Conservation (phyloP, 306 rosid genomes). For the Lotus japonicus region DNA sequence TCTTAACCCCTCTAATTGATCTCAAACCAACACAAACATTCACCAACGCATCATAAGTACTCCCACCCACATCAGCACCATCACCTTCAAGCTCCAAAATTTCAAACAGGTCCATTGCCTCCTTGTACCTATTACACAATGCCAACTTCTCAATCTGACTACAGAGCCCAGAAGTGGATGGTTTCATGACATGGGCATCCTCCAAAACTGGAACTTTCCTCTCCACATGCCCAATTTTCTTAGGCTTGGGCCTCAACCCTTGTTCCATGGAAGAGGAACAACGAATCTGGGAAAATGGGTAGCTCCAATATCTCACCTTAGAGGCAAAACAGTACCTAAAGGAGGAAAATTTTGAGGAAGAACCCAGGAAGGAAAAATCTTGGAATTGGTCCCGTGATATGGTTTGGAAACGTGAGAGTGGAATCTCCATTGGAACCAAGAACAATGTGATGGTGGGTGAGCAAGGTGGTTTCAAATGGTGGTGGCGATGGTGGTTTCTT, state of each 20-base stretch:
- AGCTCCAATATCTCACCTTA: conserved; percentile 26
- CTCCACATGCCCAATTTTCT: conserved; percentile 24
- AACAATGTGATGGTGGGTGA: background rate
- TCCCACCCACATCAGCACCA: conserved; percentile 39
- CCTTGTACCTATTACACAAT: conserved; percentile 40
- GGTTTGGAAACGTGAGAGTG: conserved; percentile 40
- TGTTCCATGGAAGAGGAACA: conserved; percentile 50
- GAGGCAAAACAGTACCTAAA: conserved; percentile 28
- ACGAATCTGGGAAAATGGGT: conserved; percentile 29
- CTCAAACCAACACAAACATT: conserved; percentile 65
- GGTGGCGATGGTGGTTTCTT: background rate
- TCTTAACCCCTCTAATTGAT: conserved; percentile 61
- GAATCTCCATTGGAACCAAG: conserved; percentile 44
- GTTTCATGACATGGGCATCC: conserved; percentile 27
- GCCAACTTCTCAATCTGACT: conserved; percentile 68
- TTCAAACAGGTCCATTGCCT: conserved; percentile 80
- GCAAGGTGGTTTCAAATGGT: background rate
- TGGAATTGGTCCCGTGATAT: conserved; percentile 23
- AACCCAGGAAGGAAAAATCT: conserved; percentile 22
- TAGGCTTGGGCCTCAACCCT: conserved; percentile 41
- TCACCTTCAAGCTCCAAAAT: conserved; percentile 51
- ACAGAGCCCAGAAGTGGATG: conserved; percentile 46
- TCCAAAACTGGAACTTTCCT: conserved; percentile 18
- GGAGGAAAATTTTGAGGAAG: conserved; percentile 26
- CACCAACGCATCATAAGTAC: conserved; percentile 67